Conservation (phyloP, 176 grass and related monocot genomes). For the Oryza brachyantha region DNA sequence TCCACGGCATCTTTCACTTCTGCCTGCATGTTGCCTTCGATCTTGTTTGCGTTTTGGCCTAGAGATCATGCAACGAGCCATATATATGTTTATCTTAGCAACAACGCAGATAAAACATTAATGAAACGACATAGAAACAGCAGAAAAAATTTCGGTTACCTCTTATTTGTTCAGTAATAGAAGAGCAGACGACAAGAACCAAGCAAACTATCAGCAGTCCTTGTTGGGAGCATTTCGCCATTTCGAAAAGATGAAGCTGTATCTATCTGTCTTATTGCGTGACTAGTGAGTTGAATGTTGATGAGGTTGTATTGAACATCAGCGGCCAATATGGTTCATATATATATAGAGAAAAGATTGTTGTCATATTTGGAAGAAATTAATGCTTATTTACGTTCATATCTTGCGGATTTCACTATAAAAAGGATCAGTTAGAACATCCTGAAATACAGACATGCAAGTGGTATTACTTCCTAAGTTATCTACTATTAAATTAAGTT, state of each 20-base stretch:
- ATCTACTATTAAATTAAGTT: no score
- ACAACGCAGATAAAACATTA: no score
- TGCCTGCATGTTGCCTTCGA: no score
- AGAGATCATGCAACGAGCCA: no score
- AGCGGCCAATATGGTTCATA: no score
- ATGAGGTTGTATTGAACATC: background rate
- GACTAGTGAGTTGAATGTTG: background rate
- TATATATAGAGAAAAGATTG: background rate
- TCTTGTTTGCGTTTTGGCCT: no score
- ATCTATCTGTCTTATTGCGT: background rate
- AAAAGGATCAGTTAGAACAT: no score
- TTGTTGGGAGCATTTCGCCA: background rate
- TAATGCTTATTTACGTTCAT: background rate
- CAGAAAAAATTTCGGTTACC: background rate
- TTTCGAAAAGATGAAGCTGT: background rate
- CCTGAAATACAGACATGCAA: no score
- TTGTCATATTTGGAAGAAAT: background rate
- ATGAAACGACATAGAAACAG: no score
- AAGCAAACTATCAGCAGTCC: background rate
- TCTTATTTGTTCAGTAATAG: background rate
- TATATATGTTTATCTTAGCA: no score
- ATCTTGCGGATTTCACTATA: background rate
- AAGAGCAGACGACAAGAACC: background rate
- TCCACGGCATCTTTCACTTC: no score
- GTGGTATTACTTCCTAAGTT: no score